These are phyloP conservation scores for Ascodesmis nigricans DNA, from an alignment of 495 filamentous ascomycete genomes.

Conservation along the genomic window DNA sequence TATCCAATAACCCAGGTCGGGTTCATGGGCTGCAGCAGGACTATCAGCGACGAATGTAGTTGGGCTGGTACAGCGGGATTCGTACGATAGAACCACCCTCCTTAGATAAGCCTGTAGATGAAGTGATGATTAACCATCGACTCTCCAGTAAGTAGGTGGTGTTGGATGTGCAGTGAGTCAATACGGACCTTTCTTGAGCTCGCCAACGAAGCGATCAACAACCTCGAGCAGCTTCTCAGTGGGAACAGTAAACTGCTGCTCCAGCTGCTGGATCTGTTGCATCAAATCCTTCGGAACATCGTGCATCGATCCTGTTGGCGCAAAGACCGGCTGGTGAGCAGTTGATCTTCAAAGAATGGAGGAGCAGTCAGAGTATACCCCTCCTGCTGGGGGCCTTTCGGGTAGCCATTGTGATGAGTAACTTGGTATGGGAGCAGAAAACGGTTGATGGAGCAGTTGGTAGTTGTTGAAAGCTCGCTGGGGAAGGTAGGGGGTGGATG, in stretches of 20 bases:
- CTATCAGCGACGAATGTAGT: constrained; percentile 8
- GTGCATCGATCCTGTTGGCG: constrained; percentile 41
- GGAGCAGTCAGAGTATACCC: background rate
- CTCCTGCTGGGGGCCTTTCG: background rate
- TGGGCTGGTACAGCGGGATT: constrained; percentile 8
- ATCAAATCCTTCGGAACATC: constrained; percentile 69
- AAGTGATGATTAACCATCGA: too few species aligned
- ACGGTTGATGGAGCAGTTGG: too few species aligned
- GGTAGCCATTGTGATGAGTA: background rate
- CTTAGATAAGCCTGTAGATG: constrained; percentile 45
- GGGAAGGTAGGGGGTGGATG: too few species aligned
- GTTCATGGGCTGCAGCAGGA: constrained; percentile 66
- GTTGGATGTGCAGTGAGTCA: too few species aligned
- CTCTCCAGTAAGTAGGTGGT: too few species aligned
- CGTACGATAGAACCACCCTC: constrained; percentile 86
- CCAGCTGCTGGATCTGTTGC: constrained; percentile 62
- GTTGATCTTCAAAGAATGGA: background rate
- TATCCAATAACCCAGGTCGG: constrained; percentile 94
- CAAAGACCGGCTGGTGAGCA: constrained; percentile 6
- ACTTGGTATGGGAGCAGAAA: too few species aligned
- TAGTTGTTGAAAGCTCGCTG: too few species aligned
- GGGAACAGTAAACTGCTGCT: constrained; percentile 67
- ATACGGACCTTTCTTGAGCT: constrained; percentile 80
- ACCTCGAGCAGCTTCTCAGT: constrained; percentile 65
- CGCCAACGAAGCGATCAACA: constrained; percentile 65